These are phyloP conservation scores for Cryptococcus floricola DNA, from an alignment of 1,284 basidiomycete genomes.

Conservation along the genomic window DNA sequence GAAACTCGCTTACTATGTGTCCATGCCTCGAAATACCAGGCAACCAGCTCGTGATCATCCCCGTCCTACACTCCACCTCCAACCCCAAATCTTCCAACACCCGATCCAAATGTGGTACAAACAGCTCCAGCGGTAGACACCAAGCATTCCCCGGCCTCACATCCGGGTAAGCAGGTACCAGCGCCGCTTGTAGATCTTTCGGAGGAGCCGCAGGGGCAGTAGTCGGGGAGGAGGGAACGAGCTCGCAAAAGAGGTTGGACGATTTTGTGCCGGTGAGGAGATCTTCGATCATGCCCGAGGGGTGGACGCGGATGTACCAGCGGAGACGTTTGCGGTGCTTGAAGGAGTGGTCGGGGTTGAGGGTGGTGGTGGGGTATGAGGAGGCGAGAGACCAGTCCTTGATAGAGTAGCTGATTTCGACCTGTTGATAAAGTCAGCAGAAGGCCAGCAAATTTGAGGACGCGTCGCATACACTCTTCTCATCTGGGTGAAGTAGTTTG, in stretches of 20 bases:
- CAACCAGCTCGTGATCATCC: constrained; percentile 44
- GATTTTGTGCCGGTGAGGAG: constrained; percentile 37
- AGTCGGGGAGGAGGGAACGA: constrained; percentile 21
- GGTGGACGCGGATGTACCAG: constrained; percentile 42
- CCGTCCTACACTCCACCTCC: constrained; percentile 37
- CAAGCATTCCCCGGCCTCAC: constrained; percentile 34
- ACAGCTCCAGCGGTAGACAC: constrained; percentile 37
- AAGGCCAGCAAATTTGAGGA: no score
- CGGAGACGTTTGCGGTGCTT: constrained; percentile 26
- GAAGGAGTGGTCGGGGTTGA: constrained; percentile 17
- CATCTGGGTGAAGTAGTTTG: constrained; percentile 37
- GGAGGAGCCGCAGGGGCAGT: neutral
- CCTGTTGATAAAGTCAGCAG: constrained; percentile 12
- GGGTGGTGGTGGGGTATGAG: constrained; percentile 37
- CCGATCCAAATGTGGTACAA: constrained; percentile 44
- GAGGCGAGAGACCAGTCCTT: constrained; percentile 41
- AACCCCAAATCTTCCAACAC: constrained; percentile 35
- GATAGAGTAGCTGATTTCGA: constrained; percentile 38
- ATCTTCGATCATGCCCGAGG: constrained; percentile 39
- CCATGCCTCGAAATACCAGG: constrained; percentile 37
- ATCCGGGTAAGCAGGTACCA: constrained; percentile 45
- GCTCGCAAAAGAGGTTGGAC: constrained; percentile 37
- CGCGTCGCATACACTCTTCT: constrained; percentile 26
- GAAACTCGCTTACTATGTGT: constrained; percentile 34
- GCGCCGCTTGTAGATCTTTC: constrained; percentile 28